Conservation (phyloP, 192 early-diverging fungal genomes). For the Coemansia sp. region DNA sequence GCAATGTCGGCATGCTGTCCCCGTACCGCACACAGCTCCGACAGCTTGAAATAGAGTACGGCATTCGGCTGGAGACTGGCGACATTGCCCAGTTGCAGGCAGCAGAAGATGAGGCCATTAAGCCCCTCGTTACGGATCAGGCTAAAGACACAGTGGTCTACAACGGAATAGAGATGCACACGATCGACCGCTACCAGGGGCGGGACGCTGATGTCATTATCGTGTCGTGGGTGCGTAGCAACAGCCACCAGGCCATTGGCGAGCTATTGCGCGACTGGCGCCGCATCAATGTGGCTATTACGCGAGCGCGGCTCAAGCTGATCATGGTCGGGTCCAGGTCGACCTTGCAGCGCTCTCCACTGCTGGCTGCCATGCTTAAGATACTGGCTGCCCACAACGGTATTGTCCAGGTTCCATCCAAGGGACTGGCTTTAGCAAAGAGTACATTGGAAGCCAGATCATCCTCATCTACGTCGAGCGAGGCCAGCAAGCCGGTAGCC, state of each 20-base stretch:
- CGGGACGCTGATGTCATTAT: slow-evolving; percentile 91
- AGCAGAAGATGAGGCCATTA: background rate
- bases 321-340: slow-evolving; percentile 80
- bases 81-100: background rate
- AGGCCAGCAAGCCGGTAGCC: background rate
- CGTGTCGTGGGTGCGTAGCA: slow-evolving; percentile 85
- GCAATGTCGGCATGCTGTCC: slow-evolving; percentile 78
- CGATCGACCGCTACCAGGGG: slow-evolving; percentile 93
- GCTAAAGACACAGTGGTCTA: background rate
- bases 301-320: slow-evolving; percentile 83
- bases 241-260: slow-evolving; percentile 67
- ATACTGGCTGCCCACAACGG: slow-evolving; percentile 13
- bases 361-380: slow-evolving; percentile 59
- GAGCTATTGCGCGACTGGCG: slow-evolving; percentile 88
- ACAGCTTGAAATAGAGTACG: slow-evolving; percentile 42
- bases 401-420: slow-evolving; percentile 27
- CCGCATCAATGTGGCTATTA: slow-evolving; percentile 92
- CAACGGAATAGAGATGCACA: slow-evolving; percentile 69
- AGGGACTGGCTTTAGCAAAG: slow-evolving; percentile 14
- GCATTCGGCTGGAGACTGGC: slow-evolving; percentile 14
- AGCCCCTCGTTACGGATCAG: background rate
- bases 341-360: slow-evolving; percentile 62
- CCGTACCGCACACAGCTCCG: slow-evolving; percentile 77
- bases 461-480: background rate
- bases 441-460: background rate